Evolutionary conservation across 495 filamentous ascomycete genomes (phyloP).

Genomic region (Durotheca rogersii): DNA sequence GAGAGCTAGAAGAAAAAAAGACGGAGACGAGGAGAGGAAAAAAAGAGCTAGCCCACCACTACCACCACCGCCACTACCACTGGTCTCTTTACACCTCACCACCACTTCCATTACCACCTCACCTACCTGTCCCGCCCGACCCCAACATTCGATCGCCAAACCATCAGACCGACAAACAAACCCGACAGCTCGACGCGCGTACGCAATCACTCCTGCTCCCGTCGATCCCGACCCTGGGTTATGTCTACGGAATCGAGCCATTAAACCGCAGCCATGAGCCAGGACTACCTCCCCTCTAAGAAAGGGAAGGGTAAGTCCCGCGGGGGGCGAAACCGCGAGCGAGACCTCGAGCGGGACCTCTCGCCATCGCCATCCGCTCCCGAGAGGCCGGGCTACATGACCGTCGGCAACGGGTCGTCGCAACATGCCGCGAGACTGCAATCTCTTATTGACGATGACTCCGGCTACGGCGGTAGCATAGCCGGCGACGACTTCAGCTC

Average conservation of each 20-base stretch:
- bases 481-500: constrained; percentile 44
- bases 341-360: constrained; percentile 17
- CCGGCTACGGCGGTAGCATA: constrained; percentile 83
- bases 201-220: background rate
- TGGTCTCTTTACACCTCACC: too few species aligned
- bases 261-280: constrained; percentile 63
- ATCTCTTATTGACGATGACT: constrained; percentile 79
- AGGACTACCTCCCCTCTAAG: constrained; percentile 62
- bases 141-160: background rate
- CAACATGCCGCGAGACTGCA: constrained; percentile 65
- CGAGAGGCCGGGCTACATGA: constrained; percentile 71
- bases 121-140: constrained; percentile 1
- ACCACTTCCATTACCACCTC: constrained; percentile 24
- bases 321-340: constrained; percentile 18
- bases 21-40: too few species aligned
- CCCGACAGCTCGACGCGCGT: background rate
- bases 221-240: constrained; percentile 1
- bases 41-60: background rate
- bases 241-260: constrained; percentile 15
- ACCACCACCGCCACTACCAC: too few species aligned
- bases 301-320: constrained; percentile 44
- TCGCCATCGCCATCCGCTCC: constrained; percentile 27
- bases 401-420: constrained; percentile 80
- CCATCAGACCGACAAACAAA: background rate
- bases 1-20: too few species aligned